Base-by-base conservation (phyloP, 768 basidiomycete genomes). In the Russula brevipes region DNA sequence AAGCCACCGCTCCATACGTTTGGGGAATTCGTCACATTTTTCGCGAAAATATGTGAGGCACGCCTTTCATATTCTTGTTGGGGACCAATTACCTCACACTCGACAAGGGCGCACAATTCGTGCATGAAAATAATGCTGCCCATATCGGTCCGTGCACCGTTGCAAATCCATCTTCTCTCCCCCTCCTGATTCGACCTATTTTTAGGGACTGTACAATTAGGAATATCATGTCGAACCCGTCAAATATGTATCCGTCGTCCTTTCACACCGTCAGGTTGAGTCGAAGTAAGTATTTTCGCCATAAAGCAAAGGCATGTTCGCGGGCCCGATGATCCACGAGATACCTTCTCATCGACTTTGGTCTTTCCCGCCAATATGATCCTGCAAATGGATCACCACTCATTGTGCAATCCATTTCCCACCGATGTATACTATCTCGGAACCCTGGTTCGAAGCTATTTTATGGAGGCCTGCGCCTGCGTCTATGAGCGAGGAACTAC, bases 11-110 rank as follows among this genome's bases (percentile, higher is more conserved):
- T 78, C 53, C 59, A 70, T 19, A 77, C 74, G 0, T 56, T 74
- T 2, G 76, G 78, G 0, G 78, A 79, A 65, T 72, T 69, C 1
- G 54, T 78, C 0, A 71, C 70, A 2, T 77, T 72, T 47, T 64
- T 76, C 36, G 50, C 61, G 0, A 76, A 78, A 57, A 42, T 76
- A 0, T 70, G 78, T 19, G 76, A 78, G 71, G 78, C 75, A 8
- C 2, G 61, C 52, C 4, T 24, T 24, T 5, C 38, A n/a, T 57
- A 1, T 5, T 24, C 24, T n/a, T 6, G 7, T 3, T 5, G 7
- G 16, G 9, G 11, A 10, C 2, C 4, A 9, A 0, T 35, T 19
- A n/a, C 24, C 24, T 24, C 24, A 24, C n/a, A 36, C 36, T 38
- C 2, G 9, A 36, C 8, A n/a, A 65, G 56, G 58, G 47, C 11